Evolutionary conservation across 306 rosid species (phyloP).

Genomic region (Oemleria cerasiformis): DNA sequence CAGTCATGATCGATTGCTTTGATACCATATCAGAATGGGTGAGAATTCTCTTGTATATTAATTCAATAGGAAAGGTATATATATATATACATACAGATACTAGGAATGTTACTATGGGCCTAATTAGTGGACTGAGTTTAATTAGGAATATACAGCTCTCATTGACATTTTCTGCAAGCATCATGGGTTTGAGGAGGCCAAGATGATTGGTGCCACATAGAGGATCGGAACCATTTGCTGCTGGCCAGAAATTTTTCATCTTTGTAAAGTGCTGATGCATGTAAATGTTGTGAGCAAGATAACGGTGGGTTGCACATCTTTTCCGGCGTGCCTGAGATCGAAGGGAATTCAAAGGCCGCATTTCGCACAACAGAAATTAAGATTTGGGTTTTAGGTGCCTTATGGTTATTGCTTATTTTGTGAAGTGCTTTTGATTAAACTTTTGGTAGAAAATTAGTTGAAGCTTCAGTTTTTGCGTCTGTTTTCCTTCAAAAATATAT

Average conservation of each 20-base stretch:
- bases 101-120: too few relatives aligned
- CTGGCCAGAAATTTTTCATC: constrained; percentile 32
- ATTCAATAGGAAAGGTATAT: too few relatives aligned
- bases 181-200: constrained; percentile 28
- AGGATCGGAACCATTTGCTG: constrained; percentile 36
- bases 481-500: background rate
- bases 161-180: constrained; percentile 37
- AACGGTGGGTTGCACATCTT: constrained; percentile 64
- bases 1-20: too few relatives aligned
- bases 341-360: constrained; percentile 42
- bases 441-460: constrained; percentile 2
- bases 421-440: background rate
- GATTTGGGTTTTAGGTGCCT: background rate
- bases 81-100: too few relatives aligned
- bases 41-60: too few relatives aligned
- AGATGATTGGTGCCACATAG: constrained; percentile 37
- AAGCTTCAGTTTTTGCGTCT: constrained; percentile 6
- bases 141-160: too few relatives aligned
- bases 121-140: too few relatives aligned
- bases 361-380: constrained; percentile 13
- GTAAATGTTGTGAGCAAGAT: constrained; percentile 62
- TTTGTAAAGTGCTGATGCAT: constrained; percentile 48
- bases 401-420: background rate
- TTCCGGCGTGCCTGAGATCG: constrained; percentile 41
- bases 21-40: too few relatives aligned